Evolutionary conservation across 805 yeast species (phyloP).

Genomic region (Yamadazyma sp.): DNA sequence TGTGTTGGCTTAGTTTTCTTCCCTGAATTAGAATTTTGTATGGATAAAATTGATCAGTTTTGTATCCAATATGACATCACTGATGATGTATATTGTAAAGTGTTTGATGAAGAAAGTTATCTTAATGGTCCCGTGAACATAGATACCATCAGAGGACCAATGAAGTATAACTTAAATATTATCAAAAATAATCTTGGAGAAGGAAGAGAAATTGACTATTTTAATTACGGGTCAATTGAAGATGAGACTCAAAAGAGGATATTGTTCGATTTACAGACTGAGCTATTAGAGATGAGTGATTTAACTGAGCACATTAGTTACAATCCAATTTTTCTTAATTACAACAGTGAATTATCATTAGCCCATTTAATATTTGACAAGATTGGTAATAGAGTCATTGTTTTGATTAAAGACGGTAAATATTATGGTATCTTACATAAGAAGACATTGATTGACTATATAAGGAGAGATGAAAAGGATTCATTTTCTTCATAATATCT

Average conservation of each 20-base stretch:
- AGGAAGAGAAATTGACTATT: conserved; percentile 18
- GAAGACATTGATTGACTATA: conserved; percentile 48
- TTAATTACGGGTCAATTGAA: conserved; percentile 19
- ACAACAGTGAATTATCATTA: conserved; percentile 46
- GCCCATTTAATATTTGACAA: conserved; percentile 51
- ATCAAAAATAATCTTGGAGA: conserved; percentile 5
- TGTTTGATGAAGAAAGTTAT: conserved; percentile 14
- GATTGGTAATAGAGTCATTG: conserved; percentile 50
- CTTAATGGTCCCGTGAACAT: neutral
- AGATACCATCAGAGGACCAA: conserved; percentile 6
- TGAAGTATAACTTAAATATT: conserved; percentile 10
- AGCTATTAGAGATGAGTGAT: conserved; percentile 28
- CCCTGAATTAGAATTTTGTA: conserved; percentile 49
- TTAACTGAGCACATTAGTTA: conserved; percentile 41
- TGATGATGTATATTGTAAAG: conserved; percentile 29
- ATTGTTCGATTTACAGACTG: conserved; percentile 5
- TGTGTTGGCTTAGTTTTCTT: conserved; percentile 48
- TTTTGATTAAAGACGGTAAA: conserved; percentile 41
- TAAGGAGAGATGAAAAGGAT: conserved; percentile 17
- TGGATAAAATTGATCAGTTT: conserved; percentile 41
- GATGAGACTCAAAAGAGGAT: conserved; percentile 5
- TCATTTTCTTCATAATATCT: neutral
- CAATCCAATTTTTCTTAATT: conserved; percentile 46
- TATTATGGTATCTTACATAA: conserved; percentile 53
- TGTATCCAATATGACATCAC: conserved; percentile 19